Percentiles rank a stretch among this genome's conserved stretches.
These are phyloP conservation scores for Talaromyces wortmannii DNA, from an alignment of 495 filamentous ascomycete species.

Conservation along the genomic window DNA sequence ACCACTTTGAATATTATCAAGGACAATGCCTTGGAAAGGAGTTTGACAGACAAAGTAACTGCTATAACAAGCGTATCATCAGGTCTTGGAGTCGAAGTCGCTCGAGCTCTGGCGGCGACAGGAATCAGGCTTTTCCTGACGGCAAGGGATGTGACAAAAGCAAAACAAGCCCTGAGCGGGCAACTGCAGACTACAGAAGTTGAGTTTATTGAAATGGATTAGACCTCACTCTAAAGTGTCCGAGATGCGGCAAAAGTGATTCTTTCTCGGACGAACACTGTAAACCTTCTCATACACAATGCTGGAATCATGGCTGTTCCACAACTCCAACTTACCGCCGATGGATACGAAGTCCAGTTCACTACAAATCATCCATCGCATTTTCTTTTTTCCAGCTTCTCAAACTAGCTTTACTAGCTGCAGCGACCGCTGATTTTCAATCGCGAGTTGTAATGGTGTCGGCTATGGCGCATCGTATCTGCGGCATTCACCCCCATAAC, in stretches of 20 bases:
- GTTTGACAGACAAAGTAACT: constrained; percentile 35
- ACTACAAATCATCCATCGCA: constrained; percentile 39
- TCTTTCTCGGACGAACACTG: constrained; percentile 23
- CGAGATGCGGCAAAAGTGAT: constrained; percentile 29
- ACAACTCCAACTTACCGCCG: constrained; percentile 22
- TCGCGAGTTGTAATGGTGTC: constrained; percentile 38
- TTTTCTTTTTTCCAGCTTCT: constrained; percentile 42
- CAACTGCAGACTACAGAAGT: neutral
- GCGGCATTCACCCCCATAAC: constrained; percentile 9
- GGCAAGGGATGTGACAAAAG: constrained; percentile 29
- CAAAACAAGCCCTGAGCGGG: constrained; percentile 13
- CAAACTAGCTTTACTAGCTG: constrained; percentile 30
- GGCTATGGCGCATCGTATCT: constrained; percentile 24
- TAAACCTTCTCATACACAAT: constrained; percentile 42
- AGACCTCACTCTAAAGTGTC: constrained; percentile 33
- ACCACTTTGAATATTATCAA: constrained; percentile 44
- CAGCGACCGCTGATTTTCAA: constrained; percentile 24
- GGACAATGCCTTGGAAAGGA: constrained; percentile 32
- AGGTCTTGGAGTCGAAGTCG: constrained; percentile 46
- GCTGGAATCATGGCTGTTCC: constrained; percentile 42
- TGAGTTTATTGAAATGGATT: constrained; percentile 34
- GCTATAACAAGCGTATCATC: constrained; percentile 40
- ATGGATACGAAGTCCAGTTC: constrained; percentile 41
- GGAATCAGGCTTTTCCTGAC: constrained; percentile 39
- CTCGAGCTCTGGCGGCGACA: constrained; percentile 34